Conservation (phyloP, 306 rosid genomes). For the Ormosia semicastrata region DNA sequence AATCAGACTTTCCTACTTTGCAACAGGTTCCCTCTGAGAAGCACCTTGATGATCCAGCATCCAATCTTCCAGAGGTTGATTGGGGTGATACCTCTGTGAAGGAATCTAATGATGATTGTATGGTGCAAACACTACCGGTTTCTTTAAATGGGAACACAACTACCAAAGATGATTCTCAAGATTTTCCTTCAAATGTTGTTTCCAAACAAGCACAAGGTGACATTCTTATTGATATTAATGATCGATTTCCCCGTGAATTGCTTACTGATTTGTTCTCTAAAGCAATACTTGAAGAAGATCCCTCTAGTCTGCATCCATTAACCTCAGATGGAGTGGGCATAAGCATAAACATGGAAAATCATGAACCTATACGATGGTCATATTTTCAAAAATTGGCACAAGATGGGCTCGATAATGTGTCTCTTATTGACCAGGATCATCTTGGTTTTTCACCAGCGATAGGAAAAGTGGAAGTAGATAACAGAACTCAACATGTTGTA, state of each 20-base stretch:
- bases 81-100: constrained; percentile 27
- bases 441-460: constrained; percentile 49
- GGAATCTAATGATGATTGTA: constrained; percentile 22
- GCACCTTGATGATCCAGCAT: constrained; percentile 33
- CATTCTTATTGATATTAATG: constrained; percentile 63
- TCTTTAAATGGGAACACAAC: constrained; percentile 28
- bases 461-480: constrained; percentile 41
- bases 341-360: constrained; percentile 76
- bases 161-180: constrained; percentile 28
- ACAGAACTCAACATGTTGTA: constrained; percentile 49
- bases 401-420: constrained; percentile 62
- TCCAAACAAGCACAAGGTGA: constrained; percentile 50
- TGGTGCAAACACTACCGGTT: constrained; percentile 19
- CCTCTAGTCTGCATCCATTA: constrained; percentile 43
- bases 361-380: constrained; percentile 77
- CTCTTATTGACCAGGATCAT: constrained; percentile 87
- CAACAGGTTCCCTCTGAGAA: constrained; percentile 27
- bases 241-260: constrained; percentile 61
- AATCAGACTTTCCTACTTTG: constrained; percentile 24
- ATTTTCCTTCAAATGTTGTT: constrained; percentile 34
- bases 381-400: constrained; percentile 79
- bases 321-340: constrained; percentile 54
- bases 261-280: constrained; percentile 58
- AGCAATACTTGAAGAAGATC: constrained; percentile 42
- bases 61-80: constrained; percentile 36